Base-by-base conservation (phyloP, 2,329 filamentous ascomycete genomes). In the Ceratocystis destructans region DNA sequence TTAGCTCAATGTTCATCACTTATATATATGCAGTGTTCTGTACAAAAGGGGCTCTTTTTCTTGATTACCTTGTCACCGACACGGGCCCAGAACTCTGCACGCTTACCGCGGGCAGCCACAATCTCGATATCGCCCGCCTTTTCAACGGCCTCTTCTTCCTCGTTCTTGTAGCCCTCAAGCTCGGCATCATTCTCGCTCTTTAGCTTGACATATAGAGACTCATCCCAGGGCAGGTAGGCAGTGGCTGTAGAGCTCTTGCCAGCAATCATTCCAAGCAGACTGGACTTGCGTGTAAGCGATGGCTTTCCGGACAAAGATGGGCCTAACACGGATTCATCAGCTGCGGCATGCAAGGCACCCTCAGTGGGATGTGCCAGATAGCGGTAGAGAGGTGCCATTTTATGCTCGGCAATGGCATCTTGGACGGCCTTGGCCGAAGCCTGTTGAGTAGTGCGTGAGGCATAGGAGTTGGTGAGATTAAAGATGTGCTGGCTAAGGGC, bases 121-220 rank as follows among this genome's bases (percentile, higher is more conserved):
- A 99, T 86, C 78, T 99, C 94, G 12, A 90, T 96, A 73, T 99
- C 94, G 66, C 94, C 94, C 68, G 93, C 93, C 77, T 95, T 92
- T 82, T 99, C 94, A 50, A 88, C 87, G 8, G 94, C 94, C 74
- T 99, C 92, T 69, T 96, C 93, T 76, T 93, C 87, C 76, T 94
- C 89, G 76, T 91, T 91, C 77, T 92, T 86, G 72, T 88, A 85
- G 64, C 79, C 82, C 70, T 88, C 87, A 61, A 93, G 79, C 79
- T 93, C 88, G 72, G 83, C 82, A 71, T 90, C 87, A 72, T 94
- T 94, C 70, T 90, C 87, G 70, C 83, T 84, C 75, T 87, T 84
- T 70, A 94, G 78, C 74, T 84, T 82, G 72, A 89, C 83, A 75
- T 96, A 97, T 68, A 96, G 79, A 28, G 83, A 82, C 78, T 97